phyloP scores from a whole-genome alignment of 768 basidiomycete species.

The Trametes elegans region DNA sequence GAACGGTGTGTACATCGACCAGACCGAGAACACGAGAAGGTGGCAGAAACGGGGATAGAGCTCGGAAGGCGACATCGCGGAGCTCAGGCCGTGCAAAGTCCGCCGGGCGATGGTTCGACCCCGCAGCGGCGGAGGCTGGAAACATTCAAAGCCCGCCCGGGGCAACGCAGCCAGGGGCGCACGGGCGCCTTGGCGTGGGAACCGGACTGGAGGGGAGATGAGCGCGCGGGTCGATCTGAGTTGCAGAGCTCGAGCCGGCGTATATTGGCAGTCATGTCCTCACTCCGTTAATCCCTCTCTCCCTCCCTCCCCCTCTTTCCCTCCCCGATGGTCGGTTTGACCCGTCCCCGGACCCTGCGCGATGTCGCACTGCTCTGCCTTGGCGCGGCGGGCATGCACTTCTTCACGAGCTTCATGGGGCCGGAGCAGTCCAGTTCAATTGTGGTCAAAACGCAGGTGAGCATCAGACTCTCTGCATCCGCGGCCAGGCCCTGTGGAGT shows the following conservation, averaged over 20 bases:
- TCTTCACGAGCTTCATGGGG: constrained; percentile 43
- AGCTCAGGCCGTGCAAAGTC: too few relatives aligned
- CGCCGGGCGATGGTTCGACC: not conserved
- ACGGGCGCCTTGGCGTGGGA: constrained; percentile 7
- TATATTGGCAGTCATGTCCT: constrained; percentile 11
- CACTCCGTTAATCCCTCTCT: not conserved
- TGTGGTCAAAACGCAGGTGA: constrained; percentile 32
- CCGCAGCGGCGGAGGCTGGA: not conserved
- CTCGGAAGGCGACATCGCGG: too few relatives aligned
- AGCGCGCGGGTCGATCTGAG: not conserved
- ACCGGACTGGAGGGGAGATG: not conserved
- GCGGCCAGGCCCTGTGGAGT: constrained; percentile 1
- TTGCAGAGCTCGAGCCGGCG: not conserved
- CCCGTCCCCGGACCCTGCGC: constrained; percentile 46
- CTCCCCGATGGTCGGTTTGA: constrained; percentile 15
- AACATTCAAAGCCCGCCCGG: not conserved
- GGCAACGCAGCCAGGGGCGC: not conserved
- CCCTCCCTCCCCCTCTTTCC: constrained; percentile 4
- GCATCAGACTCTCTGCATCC: constrained; percentile 7
- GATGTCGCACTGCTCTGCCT: constrained; percentile 60
- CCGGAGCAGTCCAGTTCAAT: constrained; percentile 29
- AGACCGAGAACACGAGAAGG: not conserved
- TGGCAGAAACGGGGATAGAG: too few relatives aligned
- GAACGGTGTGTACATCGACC: not conserved
- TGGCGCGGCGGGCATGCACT: constrained; percentile 55